A percentile compares a stretch with the other conserved stretches of the same genome.
These are phyloP conservation scores for Phytophthora pseudosyringae DNA, from an alignment of 352 stramenopile species.

Conservation along the genomic window DNA sequence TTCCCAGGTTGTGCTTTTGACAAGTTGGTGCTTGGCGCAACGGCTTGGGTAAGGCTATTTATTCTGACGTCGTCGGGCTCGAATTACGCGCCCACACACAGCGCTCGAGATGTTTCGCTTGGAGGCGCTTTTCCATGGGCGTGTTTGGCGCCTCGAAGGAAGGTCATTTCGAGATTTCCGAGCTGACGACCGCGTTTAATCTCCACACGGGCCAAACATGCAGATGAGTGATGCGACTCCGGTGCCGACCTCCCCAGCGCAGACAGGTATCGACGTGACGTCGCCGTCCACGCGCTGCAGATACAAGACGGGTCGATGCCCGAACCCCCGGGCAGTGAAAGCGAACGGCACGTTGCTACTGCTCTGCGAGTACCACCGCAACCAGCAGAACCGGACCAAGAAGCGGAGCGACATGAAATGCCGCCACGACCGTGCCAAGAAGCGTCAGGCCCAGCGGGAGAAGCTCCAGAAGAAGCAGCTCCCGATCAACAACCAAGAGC, in stretches of 20 bases:
- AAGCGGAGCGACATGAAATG: constrained; percentile 88
- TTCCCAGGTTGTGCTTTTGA: constrained; percentile 9
- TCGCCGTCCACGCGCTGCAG: constrained; percentile 48
- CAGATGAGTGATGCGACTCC: constrained; percentile 9
- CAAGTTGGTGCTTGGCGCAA: constrained; percentile 23
- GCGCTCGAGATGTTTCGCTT: constrained; percentile 17
- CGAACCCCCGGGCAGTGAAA: constrained; percentile 74
- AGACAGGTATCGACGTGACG: not conserved
- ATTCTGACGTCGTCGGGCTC: constrained; percentile 20
- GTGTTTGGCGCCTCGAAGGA: not conserved
- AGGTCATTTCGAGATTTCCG: constrained; percentile 35
- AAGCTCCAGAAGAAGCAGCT: constrained; percentile 24
- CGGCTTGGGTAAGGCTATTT: constrained; percentile 32
- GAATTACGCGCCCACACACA: constrained; percentile 1
- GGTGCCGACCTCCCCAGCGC: not conserved
- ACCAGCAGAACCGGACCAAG: constrained; percentile 88
- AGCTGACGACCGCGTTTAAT: constrained; percentile 10
- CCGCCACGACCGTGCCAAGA: constrained; percentile 66
- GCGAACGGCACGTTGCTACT: constrained; percentile 75
- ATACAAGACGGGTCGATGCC: constrained; percentile 86
- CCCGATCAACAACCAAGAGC: not conserved
- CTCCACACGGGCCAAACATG: constrained; percentile 16
- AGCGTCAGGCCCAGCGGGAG: constrained; percentile 50
- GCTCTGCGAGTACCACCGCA: constrained; percentile 84
- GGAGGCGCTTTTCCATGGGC: not conserved